Conservation (phyloP, 169 alveolate species). For the Neospora caninum region DNA sequence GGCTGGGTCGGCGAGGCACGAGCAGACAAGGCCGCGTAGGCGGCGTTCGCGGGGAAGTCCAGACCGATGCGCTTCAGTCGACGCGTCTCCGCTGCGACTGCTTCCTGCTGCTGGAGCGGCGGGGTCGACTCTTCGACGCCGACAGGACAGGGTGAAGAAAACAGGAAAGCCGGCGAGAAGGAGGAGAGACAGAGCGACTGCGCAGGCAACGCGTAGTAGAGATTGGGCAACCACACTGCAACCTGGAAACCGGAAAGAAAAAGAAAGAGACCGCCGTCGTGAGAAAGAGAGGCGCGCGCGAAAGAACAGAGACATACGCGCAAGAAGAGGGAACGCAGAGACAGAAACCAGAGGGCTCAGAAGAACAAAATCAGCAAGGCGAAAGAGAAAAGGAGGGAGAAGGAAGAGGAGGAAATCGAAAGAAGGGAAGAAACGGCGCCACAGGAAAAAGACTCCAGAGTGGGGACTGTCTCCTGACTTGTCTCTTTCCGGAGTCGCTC, state of each 20-base stretch:
- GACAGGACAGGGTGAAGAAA: not conserved
- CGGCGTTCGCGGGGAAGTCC: not conserved
- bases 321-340: no score
- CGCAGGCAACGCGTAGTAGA: constrained; percentile 29
- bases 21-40: not conserved
- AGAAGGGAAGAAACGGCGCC: not conserved
- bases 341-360: no score
- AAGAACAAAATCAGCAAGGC: no score
- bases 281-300: no score
- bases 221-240: constrained; percentile 58
- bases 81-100: not conserved
- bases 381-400: not conserved
- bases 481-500: no score
- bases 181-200: not conserved
- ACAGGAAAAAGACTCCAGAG: not conserved
- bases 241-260: constrained; percentile 28
- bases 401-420: not conserved
- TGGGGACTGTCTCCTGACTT: not conserved
- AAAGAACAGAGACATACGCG: no score
- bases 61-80: not conserved
- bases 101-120: constrained; percentile 14
- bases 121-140: not conserved
- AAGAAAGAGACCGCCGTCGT: not conserved
- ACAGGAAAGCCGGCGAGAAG: not conserved
- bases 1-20: not conserved